A percentile compares a stretch with the other conserved stretches of the same genome.
Evolutionary conservation across 768 basidiomycete genomes (phyloP).

Genomic region (Infundibulicybe gibba): DNA sequence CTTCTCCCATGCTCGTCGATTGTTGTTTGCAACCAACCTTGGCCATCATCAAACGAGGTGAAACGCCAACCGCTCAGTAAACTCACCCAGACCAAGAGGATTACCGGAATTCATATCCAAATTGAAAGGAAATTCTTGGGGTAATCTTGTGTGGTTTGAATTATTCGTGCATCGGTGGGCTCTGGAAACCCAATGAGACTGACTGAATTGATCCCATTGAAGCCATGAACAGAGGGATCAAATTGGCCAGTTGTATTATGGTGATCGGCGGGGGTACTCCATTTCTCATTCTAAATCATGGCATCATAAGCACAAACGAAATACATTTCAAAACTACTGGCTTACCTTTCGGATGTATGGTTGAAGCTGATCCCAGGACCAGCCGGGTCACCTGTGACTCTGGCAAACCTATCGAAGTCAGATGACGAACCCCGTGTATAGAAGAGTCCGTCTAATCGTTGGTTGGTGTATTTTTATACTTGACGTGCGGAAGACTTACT

Average conservation of each 20-base stretch:
- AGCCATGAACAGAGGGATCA: conserved; percentile 23
- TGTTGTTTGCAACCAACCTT: conserved; percentile 11
- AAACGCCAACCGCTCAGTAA: neutral
- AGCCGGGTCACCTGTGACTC: conserved; percentile 19
- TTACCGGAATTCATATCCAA: conserved; percentile 38
- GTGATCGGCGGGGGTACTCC: conserved; percentile 18
- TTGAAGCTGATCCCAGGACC: conserved; percentile 21
- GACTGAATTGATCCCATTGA: conserved; percentile 21
- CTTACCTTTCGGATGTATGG: conserved; percentile 11
- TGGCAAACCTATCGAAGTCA: conserved; percentile 22
- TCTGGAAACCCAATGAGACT: conserved; percentile 18
- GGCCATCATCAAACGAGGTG: neutral
- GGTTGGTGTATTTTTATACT: neutral
- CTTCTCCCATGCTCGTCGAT: conserved; percentile 10
- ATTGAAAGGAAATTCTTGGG: conserved; percentile 34
- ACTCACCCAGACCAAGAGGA: conserved; percentile 24
- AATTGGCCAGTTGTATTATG: conserved; percentile 28
- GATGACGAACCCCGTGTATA: conserved; percentile 20
- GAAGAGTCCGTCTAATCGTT: conserved; percentile 13
- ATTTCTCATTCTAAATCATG: neutral
- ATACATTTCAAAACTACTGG: neutral
- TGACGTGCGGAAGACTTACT: conserved; percentile 2
- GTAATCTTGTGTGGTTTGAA: conserved; percentile 29
- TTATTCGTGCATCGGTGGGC: conserved; percentile 25
- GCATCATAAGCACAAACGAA: neutral